Evolutionary conservation across 1,284 basidiomycete genomes (phyloP).

Genomic region (Cutaneotrichosporon mucoides): DNA sequence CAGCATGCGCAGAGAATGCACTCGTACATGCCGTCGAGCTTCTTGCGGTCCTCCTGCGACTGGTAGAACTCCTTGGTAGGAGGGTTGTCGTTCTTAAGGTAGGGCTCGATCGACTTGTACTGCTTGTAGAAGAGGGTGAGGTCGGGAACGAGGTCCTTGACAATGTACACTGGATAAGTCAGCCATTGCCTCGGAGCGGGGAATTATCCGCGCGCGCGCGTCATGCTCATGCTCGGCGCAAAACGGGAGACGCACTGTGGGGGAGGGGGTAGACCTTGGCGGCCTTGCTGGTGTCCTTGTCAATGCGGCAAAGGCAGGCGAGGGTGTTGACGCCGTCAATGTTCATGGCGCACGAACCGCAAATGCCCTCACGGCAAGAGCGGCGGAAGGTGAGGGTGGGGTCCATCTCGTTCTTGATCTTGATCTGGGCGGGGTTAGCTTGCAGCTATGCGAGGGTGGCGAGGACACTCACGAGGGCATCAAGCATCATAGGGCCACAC

Average conservation of each 20-base stretch:
- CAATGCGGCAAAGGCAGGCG: constrained; percentile 94
- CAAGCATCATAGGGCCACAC: constrained; percentile 88
- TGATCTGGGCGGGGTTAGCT: constrained; percentile 60
- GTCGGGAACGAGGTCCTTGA: constrained; percentile 92
- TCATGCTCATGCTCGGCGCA: neutral
- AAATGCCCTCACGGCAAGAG: constrained; percentile 96
- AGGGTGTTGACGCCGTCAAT: constrained; percentile 97
- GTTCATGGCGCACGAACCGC: constrained; percentile 99
- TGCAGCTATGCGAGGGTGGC: neutral
- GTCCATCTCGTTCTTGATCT: constrained; percentile 98
- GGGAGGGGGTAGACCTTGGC: constrained; percentile 97
- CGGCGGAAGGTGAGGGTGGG: constrained; percentile 94
- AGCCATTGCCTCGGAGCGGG: neutral
- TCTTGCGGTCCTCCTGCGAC: constrained; percentile 84
- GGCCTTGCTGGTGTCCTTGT: constrained; percentile 67
- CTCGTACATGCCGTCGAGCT: constrained; percentile 97
- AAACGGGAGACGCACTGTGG: constrained; percentile 65
- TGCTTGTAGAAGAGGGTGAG: constrained; percentile 69
- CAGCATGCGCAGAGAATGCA: constrained; percentile 75
- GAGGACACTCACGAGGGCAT: constrained; percentile 49
- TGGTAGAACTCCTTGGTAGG: constrained; percentile 78
- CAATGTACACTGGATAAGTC: constrained; percentile 77
- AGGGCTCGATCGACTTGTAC: constrained; percentile 98
- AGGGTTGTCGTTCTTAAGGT: constrained; percentile 84
- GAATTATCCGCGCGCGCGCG: neutral